phyloP scores from a whole-genome alignment of 1,139 yeast species.

The Taiozyma sp. region DNA sequence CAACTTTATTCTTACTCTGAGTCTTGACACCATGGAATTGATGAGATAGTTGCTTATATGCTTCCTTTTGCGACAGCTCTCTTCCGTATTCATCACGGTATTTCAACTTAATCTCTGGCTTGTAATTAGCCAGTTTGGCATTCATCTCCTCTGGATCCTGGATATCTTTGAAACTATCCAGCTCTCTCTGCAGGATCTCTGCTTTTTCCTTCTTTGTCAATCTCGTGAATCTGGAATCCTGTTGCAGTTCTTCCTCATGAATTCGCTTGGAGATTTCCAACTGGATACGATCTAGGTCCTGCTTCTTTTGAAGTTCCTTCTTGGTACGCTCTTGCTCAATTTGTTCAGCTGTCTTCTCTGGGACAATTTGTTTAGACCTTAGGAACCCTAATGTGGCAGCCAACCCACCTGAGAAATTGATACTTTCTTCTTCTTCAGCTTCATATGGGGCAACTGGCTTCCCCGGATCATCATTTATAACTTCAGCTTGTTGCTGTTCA shows the following conservation, averaged over 20 bases:
- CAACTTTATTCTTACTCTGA: slow-evolving; percentile 34
- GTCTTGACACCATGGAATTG: slow-evolving; percentile 70
- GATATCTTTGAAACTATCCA: slow-evolving; percentile 30
- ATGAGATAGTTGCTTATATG: slow-evolving; percentile 81
- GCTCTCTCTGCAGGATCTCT: slow-evolving; percentile 37
- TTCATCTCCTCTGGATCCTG: slow-evolving; percentile 26
- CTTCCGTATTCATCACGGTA: slow-evolving; percentile 75
- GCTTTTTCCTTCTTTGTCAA: slow-evolving; percentile 31
- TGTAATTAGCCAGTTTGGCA: slow-evolving; percentile 41
- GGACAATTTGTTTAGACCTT: slow-evolving; percentile 39
- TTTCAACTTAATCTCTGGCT: slow-evolving; percentile 59
- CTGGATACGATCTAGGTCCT: slow-evolving; percentile 19
- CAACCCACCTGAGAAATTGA: slow-evolving; percentile 45
- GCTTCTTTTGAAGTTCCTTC: slow-evolving; percentile 25
- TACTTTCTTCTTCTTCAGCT: slow-evolving; percentile 13
- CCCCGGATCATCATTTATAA: slow-evolving; percentile 4
- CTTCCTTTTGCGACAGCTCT: slow-evolving; percentile 63
- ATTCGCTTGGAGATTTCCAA: slow-evolving; percentile 25
- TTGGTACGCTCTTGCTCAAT: slow-evolving; percentile 21
- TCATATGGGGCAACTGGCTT: background rate
- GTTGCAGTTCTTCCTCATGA: slow-evolving; percentile 32
- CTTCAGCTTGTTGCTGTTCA: slow-evolving; percentile 1
- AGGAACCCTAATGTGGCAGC: slow-evolving; percentile 56
- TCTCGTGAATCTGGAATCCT: slow-evolving; percentile 32
- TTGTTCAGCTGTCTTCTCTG: slow-evolving; percentile 21